Percentiles rank a stretch among this genome's conserved stretches.
phyloP scores from a whole-genome alignment of 2,329 filamentous ascomycete species.

The Herpotrichia juniperi region DNA sequence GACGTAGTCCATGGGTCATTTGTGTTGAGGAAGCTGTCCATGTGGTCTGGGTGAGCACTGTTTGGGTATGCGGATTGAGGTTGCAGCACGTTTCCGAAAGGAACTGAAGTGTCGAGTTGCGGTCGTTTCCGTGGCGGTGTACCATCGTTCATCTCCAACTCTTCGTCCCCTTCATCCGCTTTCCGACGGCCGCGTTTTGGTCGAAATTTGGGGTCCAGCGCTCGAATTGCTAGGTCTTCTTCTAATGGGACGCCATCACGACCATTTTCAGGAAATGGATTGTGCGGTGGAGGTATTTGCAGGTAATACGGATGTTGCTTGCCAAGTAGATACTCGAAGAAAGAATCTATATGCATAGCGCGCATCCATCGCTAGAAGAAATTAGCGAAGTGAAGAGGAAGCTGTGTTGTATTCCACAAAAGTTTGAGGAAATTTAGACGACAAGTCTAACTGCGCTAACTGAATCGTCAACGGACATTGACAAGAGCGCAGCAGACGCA shows the following conservation, averaged over 20 bases:
- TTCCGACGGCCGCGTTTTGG: conserved; percentile 68
- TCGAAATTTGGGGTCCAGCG: conserved; percentile 76
- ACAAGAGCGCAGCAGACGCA: not conserved
- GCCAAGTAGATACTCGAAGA: conserved; percentile 86
- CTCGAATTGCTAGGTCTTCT: conserved; percentile 86
- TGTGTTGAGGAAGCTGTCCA: conserved; percentile 50
- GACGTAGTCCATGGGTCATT: conserved; percentile 56
- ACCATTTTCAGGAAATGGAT: conserved; percentile 67
- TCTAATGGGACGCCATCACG: conserved; percentile 84
- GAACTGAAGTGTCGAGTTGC: conserved; percentile 62
- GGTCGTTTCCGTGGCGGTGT: conserved; percentile 62
- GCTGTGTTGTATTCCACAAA: not conserved
- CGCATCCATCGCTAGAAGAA: conserved; percentile 84
- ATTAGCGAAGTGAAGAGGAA: conserved; percentile 11
- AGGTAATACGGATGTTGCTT: conserved; percentile 82
- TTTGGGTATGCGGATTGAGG: conserved; percentile 57
- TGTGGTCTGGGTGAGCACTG: conserved; percentile 62
- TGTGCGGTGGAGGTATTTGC: conserved; percentile 70
- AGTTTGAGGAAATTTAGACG: not conserved
- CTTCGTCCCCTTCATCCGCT: conserved; percentile 61
- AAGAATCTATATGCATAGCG: conserved; percentile 92
- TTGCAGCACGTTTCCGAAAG: conserved; percentile 43
- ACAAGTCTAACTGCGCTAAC: not conserved
- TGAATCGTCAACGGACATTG: not conserved
- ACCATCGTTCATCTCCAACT: conserved; percentile 57